Base-by-base conservation (phyloP, 352 stramenopile species). In the Pythium rishiriense region DNA sequence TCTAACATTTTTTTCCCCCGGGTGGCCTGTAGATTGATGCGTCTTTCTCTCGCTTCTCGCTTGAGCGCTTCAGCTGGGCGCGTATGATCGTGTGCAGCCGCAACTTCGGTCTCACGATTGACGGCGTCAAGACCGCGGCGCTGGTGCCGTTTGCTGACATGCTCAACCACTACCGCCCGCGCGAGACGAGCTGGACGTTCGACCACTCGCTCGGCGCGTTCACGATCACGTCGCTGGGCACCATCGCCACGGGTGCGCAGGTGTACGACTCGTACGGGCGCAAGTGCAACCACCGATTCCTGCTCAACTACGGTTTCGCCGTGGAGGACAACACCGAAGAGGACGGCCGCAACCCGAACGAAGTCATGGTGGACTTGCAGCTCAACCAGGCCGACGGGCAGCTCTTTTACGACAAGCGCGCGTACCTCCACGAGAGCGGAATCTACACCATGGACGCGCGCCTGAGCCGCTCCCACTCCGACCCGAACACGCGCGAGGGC, bases 221-320 rank as follows among this genome's bases (percentile, higher is more conserved):
- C 72, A 95, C 88, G 28, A 96, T 97, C 69, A 97, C 89, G 55
- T 93, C 89, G 29, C 79, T 97, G 10, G 82, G 79, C 26, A 88
- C 84, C 19, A 93, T 94, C 62, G 75, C 75, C 33, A 63, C 74
- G 0, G 88, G 90, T 12, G 79, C 89, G 28, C 97, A 99, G 74
- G 97, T 99, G 9, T 99, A 99, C 74, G 98, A 99, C 76, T 98
- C 88, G 49, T 99, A 99, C 75, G 98, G 98, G 26, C 98, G 99
- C 80, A 99, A 99, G 78, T 99, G 97, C 81, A 99, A 99, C 83
- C 97, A 99, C 77, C 89, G 87, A 10, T 99, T 99, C 75, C 80
- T 99, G 39, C 83, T 99, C 45, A 99, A 99, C 81, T 99, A 99
- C 74, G 97, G 98, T 43, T 99, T 99, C 76, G 95, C 97, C 15